These are phyloP conservation scores for Cadophora luteo-olivacea DNA, from an alignment of 2,329 filamentous ascomycete genomes.

Conservation along the genomic window DNA sequence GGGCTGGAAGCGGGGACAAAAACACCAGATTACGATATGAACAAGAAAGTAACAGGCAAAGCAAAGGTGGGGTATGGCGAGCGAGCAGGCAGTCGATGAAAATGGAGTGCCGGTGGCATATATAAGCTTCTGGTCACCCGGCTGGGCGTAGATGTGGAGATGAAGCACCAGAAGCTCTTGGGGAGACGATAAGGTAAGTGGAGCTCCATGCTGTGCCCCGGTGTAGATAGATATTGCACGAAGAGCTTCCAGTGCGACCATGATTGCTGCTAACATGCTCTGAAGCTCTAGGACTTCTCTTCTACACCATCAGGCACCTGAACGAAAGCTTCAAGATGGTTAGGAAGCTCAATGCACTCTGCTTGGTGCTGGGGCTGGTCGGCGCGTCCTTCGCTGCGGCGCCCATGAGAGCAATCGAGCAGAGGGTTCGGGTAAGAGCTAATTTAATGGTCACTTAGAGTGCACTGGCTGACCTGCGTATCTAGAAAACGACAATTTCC, in stretches of 20 bases:
- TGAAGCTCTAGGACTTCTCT: not conserved
- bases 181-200: conserved; percentile 10
- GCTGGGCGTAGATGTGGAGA: not conserved
- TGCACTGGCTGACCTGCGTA: conserved; percentile 1
- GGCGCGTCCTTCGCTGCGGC: conserved; percentile 28
- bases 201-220: not conserved
- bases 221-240: conserved; percentile 1
- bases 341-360: conserved; percentile 26
- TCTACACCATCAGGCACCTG: not conserved
- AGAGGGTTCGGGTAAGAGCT: conserved; percentile 31
- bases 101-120: conserved; percentile 9
- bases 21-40: not conserved
- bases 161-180: conserved; percentile 7
- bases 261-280: conserved; percentile 4
- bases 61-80: conserved; percentile 4
- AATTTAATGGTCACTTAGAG: not conserved
- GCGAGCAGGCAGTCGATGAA: not conserved
- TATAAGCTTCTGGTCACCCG: not conserved
- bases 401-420: conserved; percentile 31
- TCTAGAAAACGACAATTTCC: conserved; percentile 37
- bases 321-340: conserved; percentile 32
- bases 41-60: not conserved
- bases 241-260: not conserved
- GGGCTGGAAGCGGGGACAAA: conserved; percentile 8
- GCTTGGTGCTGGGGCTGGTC: conserved; percentile 31